Percentiles rank a stretch among this genome's conserved stretches.
These are phyloP conservation scores for Rhizopus delemar DNA, from an alignment of 371 early-diverging fungal genomes.

Conservation along the genomic window DNA sequence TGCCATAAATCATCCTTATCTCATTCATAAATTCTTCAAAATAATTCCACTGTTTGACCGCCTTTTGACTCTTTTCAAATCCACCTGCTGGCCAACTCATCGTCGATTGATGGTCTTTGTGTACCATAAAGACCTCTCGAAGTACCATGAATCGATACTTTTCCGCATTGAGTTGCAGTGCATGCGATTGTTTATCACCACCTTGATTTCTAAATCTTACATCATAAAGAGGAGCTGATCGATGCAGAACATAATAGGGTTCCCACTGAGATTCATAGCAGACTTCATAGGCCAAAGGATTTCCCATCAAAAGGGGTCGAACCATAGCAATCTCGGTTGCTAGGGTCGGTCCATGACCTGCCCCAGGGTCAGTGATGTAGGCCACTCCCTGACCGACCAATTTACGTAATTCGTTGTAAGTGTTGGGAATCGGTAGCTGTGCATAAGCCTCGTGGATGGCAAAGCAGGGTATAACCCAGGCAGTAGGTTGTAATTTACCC, in stretches of 20 bases:
- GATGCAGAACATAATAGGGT: conserved; percentile 63
- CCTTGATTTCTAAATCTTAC: conserved; percentile 67
- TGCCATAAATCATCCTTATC: conserved; percentile 53
- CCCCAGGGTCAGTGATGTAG: conserved; percentile 64
- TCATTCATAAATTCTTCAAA: conserved; percentile 58
- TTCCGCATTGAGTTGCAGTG: conserved; percentile 61
- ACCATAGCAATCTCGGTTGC: conserved; percentile 40
- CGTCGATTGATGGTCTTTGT: conserved; percentile 57
- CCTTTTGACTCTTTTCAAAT: conserved; percentile 48
- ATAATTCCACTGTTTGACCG: conserved; percentile 46
- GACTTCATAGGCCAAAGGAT: conserved; percentile 53
- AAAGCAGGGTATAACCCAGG: conserved; percentile 62
- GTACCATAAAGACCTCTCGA: conserved; percentile 56
- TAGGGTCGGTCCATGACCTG: conserved; percentile 65
- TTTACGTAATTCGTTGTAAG: conserved; percentile 42
- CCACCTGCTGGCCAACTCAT: conserved; percentile 63
- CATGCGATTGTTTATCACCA: conserved; percentile 69
- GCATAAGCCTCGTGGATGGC: conserved; percentile 48
- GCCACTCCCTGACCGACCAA: conserved; percentile 48
- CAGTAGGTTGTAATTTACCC: conserved; percentile 27
- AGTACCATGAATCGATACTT: conserved; percentile 56
- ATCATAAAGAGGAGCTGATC: conserved; percentile 56
- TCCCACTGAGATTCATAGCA: conserved; percentile 76
- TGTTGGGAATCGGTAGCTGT: conserved; percentile 37
- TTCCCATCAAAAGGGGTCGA: conserved; percentile 20